These are phyloP conservation scores for Macadamia tetraphylla DNA, from an alignment of 164 flowering plant genomes.

Conservation along the genomic window DNA sequence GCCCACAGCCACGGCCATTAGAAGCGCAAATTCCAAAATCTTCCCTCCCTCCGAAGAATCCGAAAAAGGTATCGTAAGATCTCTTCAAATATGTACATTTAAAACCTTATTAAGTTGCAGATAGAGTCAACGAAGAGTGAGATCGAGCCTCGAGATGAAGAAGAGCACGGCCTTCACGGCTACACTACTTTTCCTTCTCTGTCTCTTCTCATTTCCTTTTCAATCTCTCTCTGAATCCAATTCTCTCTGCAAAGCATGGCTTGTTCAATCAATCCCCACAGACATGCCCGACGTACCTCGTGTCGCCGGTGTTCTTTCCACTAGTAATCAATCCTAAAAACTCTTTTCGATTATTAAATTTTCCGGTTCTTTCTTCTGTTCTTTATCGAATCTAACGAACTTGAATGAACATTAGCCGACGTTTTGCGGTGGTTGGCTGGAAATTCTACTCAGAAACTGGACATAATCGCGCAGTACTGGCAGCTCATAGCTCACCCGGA, in stretches of 20 bases:
- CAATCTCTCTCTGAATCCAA: slow-evolving; percentile 7
- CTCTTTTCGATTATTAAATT: neutral
- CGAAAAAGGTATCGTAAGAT: no score
- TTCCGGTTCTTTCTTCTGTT: neutral
- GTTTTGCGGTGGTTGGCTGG: slow-evolving; percentile 86
- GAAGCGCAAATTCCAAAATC: no score
- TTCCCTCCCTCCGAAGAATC: no score
- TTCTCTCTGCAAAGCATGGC: slow-evolving; percentile 71
- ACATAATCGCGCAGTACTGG: slow-evolving; percentile 91
- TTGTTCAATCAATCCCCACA: slow-evolving; percentile 88
- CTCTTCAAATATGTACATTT: no score
- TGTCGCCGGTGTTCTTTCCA: slow-evolving; percentile 70
- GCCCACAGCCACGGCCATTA: no score
- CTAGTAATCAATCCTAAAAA: slow-evolving; percentile 35
- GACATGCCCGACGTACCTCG: slow-evolving; percentile 74
- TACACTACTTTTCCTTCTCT: slow-evolving; percentile 2
- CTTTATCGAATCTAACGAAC: neutral
- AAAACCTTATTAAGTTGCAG: no score
- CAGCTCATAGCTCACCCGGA: slow-evolving; percentile 56
- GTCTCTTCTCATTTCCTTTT: neutral
- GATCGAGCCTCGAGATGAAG: neutral
- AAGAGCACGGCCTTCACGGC: neutral
- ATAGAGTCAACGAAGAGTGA: neutral
- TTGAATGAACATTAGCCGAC: slow-evolving; percentile 38
- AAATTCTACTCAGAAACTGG: slow-evolving; percentile 57